Conservation (phyloP, 495 filamentous ascomycete genomes). For the Tuber brumale region DNA sequence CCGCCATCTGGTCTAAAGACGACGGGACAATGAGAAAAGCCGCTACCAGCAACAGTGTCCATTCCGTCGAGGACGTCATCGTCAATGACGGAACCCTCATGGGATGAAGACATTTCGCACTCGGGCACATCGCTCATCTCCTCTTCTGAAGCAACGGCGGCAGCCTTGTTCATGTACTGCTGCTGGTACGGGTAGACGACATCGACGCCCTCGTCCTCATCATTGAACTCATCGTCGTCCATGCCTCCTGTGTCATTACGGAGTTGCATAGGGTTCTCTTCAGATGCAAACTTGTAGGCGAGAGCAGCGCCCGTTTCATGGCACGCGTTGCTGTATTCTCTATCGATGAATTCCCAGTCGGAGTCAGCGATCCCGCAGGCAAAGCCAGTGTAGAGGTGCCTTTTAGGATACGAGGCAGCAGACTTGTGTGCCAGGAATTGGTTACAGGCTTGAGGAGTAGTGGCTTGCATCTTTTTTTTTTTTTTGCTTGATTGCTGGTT, state of each 20-base stretch:
- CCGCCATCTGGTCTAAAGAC: constrained; percentile 25
- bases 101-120: constrained; percentile 28
- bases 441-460: constrained; percentile 3
- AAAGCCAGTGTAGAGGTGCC: constrained; percentile 29
- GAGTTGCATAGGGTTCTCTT: constrained; percentile 34
- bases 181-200: constrained; percentile 27
- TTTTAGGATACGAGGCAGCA: constrained; percentile 24
- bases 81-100: constrained; percentile 30
- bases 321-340: constrained; percentile 22
- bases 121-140: constrained; percentile 35
- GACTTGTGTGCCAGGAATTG: constrained; percentile 34
- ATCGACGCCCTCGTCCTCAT: constrained; percentile 26
- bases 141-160: constrained; percentile 15
- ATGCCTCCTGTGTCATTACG: constrained; percentile 35
- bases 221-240: constrained; percentile 33
- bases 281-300: constrained; percentile 31
- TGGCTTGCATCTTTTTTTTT: not conserved
- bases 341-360: constrained; percentile 33
- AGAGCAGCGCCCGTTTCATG: constrained; percentile 23
- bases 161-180: constrained; percentile 16
- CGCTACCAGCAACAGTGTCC: constrained; percentile 19
- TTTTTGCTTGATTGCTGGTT: not conserved
- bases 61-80: constrained; percentile 31
- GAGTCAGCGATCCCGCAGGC: constrained; percentile 31
- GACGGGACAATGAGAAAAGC: constrained; percentile 15